Conservation (phyloP, 225 moss, liverwort and hornwort genomes). For the Lunularia cruciata region DNA sequence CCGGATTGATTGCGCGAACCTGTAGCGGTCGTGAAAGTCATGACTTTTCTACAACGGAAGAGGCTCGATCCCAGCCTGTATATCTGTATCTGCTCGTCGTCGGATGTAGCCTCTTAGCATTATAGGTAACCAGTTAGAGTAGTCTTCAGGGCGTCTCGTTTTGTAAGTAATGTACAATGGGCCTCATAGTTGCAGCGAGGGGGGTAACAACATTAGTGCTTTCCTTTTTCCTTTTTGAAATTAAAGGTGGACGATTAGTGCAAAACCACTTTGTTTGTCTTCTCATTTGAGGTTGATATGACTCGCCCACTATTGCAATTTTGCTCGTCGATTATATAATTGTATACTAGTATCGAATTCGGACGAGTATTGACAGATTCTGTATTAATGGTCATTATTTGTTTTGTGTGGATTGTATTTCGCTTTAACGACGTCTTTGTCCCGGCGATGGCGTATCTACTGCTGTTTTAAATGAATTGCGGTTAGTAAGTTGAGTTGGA, state of each 20-base stretch:
- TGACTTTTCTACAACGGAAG: neutral
- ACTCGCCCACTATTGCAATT: no score
- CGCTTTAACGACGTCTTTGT: no score
- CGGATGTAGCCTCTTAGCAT: neutral
- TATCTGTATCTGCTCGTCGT: neutral
- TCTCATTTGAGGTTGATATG: neutral
- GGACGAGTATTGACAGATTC: no score
- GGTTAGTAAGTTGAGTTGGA: no score
- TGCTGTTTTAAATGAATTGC: no score
- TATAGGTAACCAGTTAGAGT: neutral
- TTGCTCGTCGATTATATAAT: no score
- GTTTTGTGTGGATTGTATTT: no score
- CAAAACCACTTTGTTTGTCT: neutral
- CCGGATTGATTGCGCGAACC: neutral
- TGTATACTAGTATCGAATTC: no score
- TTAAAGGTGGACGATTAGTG: neutral
- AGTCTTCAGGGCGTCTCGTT: neutral
- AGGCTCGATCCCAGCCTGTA: constrained; percentile 1
- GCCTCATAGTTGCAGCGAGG: neutral
- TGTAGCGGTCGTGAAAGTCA: neutral
- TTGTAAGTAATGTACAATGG: constrained; percentile 8
- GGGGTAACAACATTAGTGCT: neutral
- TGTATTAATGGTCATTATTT: no score
- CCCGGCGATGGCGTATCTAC: no score
- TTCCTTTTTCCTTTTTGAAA: neutral